Conservation (phyloP, 768 basidiomycete species). For the Leccinum pellstonianum region DNA sequence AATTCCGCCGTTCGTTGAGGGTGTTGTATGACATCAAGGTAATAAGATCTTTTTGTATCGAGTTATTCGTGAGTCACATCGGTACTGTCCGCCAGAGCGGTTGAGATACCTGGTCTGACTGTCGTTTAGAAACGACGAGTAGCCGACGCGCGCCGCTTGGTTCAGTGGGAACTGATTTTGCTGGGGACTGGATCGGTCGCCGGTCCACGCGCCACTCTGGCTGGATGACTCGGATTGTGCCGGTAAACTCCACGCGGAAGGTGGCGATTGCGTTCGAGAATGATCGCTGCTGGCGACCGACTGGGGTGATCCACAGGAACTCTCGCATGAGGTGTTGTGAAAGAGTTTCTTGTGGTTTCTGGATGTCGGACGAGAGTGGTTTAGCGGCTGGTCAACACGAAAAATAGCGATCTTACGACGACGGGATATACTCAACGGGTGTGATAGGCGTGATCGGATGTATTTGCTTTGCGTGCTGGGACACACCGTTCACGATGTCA, state of each 20-base stretch:
- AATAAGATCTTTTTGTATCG: constrained; percentile 54
- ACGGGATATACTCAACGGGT: constrained; percentile 33
- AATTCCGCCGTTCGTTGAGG: constrained; percentile 83
- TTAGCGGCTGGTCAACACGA: constrained; percentile 13
- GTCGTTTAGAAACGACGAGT: constrained; percentile 57
- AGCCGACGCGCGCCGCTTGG: constrained; percentile 51
- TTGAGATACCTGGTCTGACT: constrained; percentile 50
- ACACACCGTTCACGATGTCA: constrained; percentile 14
- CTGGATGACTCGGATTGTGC: constrained; percentile 34
- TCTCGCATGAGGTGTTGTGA: constrained; percentile 32
- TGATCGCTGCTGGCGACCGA: constrained; percentile 42
- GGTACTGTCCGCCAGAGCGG: constrained; percentile 10
- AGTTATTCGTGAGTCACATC: constrained; percentile 18
- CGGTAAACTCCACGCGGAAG: constrained; percentile 42
- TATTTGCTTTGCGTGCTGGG: constrained; percentile 31
- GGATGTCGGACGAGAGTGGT: constrained; percentile 1
- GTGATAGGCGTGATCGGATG: constrained; percentile 37
- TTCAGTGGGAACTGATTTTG: constrained; percentile 37
- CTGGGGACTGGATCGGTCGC: constrained; percentile 35
- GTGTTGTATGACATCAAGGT: constrained; percentile 83
- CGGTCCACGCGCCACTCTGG: constrained; percentile 28
- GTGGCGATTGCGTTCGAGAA: constrained; percentile 48
- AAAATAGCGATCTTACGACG: constrained; percentile 30
- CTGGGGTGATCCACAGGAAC: constrained; percentile 31
- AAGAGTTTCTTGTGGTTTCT: constrained; percentile 35